These are phyloP conservation scores for Aspergillus neoniger DNA, from an alignment of 2,329 filamentous ascomycete species.

Conservation along the genomic window DNA sequence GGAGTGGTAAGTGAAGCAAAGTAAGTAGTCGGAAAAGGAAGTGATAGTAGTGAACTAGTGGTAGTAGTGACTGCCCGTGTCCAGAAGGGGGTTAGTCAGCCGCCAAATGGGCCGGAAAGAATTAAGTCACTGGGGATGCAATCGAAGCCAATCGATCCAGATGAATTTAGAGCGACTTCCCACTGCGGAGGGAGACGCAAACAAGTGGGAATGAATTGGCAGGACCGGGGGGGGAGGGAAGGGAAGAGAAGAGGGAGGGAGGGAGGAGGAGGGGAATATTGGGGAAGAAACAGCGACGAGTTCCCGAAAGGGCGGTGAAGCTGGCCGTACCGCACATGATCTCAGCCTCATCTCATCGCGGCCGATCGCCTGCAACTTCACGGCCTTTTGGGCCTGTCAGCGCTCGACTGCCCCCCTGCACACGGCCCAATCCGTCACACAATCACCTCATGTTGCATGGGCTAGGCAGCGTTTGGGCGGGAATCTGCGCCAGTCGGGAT, in stretches of 20 bases:
- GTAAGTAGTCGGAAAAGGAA: too few relatives aligned
- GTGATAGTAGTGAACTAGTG: not conserved
- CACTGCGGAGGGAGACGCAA: not conserved
- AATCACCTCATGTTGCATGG: conserved; percentile 7
- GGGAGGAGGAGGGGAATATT: conserved; percentile 15
- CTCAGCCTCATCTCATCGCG: conserved; percentile 23
- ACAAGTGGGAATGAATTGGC: too few relatives aligned
- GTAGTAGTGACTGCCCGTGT: not conserved
- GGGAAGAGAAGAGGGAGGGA: conserved; percentile 20
- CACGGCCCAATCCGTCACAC: conserved; percentile 1
- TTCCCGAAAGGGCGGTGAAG: conserved; percentile 30
- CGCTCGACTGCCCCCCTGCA: not conserved
- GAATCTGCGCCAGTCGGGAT: not conserved
- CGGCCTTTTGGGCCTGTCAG: conserved; percentile 3
- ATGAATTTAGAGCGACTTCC: too few relatives aligned
- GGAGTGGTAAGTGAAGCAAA: not conserved
- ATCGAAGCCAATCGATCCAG: not conserved
- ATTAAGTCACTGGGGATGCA: not conserved
- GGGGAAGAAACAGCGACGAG: conserved; percentile 17
- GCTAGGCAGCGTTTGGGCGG: not conserved
- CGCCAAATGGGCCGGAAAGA: not conserved
- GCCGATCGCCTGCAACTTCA: not conserved
- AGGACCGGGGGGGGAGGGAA: not conserved
- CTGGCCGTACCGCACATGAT: conserved; percentile 22
- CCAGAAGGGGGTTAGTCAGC: not conserved